Evolutionary conservation across 805 yeast species (phyloP).

Genomic region (Pichia paraexigua): DNA sequence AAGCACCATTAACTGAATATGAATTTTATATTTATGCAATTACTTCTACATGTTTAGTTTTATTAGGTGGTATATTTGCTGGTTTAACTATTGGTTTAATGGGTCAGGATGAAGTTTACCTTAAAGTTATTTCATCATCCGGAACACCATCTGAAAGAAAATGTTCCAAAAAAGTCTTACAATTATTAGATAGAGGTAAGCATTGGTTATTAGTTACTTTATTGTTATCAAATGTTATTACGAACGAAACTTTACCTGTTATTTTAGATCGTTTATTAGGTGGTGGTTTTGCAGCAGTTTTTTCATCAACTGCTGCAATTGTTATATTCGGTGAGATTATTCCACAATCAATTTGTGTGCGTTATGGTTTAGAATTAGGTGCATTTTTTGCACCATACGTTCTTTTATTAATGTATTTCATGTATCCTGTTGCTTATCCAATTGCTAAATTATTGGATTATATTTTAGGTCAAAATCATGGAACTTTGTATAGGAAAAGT

Average conservation of each 20-base stretch:
- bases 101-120: constrained; percentile 97
- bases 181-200: constrained; percentile 71
- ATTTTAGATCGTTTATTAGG: constrained; percentile 89
- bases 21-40: constrained; percentile 41
- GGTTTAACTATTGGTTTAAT: constrained; percentile 90
- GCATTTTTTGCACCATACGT: constrained; percentile 89
- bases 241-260: constrained; percentile 91
- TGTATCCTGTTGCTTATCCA: constrained; percentile 93
- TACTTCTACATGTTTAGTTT: constrained; percentile 52
- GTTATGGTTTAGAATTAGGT: constrained; percentile 89
- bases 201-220: constrained; percentile 95
- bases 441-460: constrained; percentile 73
- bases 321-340: constrained; percentile 95
- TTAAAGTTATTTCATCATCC: constrained; percentile 82
- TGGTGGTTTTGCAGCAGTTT: constrained; percentile 97
- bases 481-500: constrained; percentile 85
- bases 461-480: constrained; percentile 90
- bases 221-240: constrained; percentile 77
- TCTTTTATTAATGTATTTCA: constrained; percentile 67
- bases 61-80: constrained; percentile 86
- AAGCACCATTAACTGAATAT: constrained; percentile 20
- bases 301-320: constrained; percentile 84
- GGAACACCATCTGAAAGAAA: constrained; percentile 67
- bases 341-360: constrained; percentile 88
- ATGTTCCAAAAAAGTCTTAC: constrained; percentile 64